phyloP scores from a whole-genome alignment of 305 asterid species.

The Fraxinus velutina region DNA sequence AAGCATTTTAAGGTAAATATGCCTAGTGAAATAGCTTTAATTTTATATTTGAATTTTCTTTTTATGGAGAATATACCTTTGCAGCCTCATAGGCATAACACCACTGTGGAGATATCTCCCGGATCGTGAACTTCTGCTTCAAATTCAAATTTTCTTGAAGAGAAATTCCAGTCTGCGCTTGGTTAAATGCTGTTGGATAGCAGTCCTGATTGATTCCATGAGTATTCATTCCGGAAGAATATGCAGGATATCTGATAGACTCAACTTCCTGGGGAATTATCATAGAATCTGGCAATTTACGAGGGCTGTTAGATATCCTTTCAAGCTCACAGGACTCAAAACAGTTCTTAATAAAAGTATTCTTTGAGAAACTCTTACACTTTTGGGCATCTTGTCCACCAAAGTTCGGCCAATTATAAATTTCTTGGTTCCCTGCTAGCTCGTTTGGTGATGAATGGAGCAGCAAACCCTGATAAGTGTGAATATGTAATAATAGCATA shows the following conservation, averaged over 20 bases:
- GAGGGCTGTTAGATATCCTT: slow-evolving; percentile 22
- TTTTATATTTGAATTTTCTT: background rate
- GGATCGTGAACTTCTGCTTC: slow-evolving; percentile 76
- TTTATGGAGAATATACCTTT: slow-evolving; percentile 50
- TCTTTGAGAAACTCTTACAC: slow-evolving; percentile 39
- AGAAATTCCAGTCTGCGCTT: slow-evolving; percentile 45
- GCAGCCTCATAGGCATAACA: slow-evolving; percentile 75
- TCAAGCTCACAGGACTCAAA: slow-evolving; percentile 15
- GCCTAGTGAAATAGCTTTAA: slow-evolving; percentile 15
- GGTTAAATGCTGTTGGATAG: slow-evolving; percentile 49
- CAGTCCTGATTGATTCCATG: slow-evolving; percentile 38
- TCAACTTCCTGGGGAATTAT: slow-evolving; percentile 39
- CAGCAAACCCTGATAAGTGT: slow-evolving; percentile 27
- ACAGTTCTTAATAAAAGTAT: slow-evolving; percentile 11
- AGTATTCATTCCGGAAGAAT: slow-evolving; percentile 35
- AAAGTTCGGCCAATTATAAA: slow-evolving; percentile 28
- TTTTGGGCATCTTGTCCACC: slow-evolving; percentile 35
- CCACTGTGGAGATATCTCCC: slow-evolving; percentile 91
- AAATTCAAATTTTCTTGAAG: slow-evolving; percentile 50
- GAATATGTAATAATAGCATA: background rate
- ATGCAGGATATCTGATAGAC: slow-evolving; percentile 34
- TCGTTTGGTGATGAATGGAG: slow-evolving; percentile 22
- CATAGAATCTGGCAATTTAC: slow-evolving; percentile 45
- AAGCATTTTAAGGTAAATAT: background rate
- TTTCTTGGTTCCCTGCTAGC: slow-evolving; percentile 20